Percentiles rank a stretch among this genome's conserved stretches.
Conservation (phyloP, 805 yeast species). For the Metschnikowia chrysomelidarum region DNA sequence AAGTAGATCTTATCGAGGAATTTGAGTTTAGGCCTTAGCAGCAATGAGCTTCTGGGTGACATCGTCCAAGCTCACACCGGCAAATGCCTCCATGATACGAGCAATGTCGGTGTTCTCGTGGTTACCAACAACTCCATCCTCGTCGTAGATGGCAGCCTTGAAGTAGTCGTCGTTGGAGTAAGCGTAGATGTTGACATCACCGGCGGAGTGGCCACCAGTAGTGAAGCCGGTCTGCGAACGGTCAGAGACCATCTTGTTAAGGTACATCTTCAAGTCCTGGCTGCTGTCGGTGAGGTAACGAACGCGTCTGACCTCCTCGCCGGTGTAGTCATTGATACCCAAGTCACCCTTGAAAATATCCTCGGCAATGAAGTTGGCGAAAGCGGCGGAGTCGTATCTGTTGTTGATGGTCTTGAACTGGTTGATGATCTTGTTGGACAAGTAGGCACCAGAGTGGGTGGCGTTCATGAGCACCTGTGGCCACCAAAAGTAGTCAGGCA, state of each 20-base stretch:
- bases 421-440: constrained; percentile 45
- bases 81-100: constrained; percentile 55
- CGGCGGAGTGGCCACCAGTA: constrained; percentile 94
- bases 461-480: constrained; percentile 73
- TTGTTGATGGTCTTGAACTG: constrained; percentile 28
- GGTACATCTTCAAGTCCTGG: constrained; percentile 42
- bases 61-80: constrained; percentile 45
- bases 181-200: constrained; percentile 88
- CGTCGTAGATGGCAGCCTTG: constrained; percentile 30
- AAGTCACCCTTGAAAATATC: constrained; percentile 59
- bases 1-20: too few species aligned
- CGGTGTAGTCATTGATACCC: constrained; percentile 58
- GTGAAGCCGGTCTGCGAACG: constrained; percentile 92
- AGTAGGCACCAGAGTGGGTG: constrained; percentile 72
- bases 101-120: constrained; percentile 89
- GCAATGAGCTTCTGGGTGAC: too few species aligned
- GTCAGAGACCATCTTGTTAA: constrained; percentile 68
- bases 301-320: constrained; percentile 45
- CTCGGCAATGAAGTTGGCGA: constrained; percentile 29
- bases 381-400: constrained; percentile 29
- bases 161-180: constrained; percentile 56
- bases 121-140: constrained; percentile 59
- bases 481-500: constrained; percentile 86
- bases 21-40: too few species aligned
- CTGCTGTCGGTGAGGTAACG: constrained; percentile 24